Percentiles rank a stretch among this genome's conserved stretches.
These are phyloP conservation scores for Fraxinus cuspidata DNA, from an alignment of 257 asterid genomes.

Conservation along the genomic window DNA sequence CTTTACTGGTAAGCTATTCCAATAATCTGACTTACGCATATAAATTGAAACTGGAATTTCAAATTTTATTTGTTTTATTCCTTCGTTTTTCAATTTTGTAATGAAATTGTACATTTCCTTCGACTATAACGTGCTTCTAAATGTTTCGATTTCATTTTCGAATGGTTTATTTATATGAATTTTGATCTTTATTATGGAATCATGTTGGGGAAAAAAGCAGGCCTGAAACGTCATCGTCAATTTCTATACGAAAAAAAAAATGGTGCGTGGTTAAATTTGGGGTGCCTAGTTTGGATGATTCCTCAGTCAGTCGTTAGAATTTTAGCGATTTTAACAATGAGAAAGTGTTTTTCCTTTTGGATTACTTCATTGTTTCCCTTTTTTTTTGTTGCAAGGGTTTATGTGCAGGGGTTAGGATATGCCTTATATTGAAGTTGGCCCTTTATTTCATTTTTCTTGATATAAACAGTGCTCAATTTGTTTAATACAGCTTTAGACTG, in stretches of 20 bases:
- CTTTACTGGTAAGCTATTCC: not conserved
- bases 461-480: constrained; percentile 3
- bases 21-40: not conserved
- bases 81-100: not conserved
- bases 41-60: not conserved
- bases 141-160: not conserved
- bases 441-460: not conserved
- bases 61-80: not conserved
- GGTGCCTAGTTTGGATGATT: too few species aligned
- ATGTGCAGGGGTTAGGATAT: too few species aligned
- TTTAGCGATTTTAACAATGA: too few species aligned
- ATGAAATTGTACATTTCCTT: not conserved
- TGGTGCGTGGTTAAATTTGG: not conserved
- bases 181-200: not conserved
- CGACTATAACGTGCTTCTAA: not conserved
- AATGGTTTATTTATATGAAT: not conserved
- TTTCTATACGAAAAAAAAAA: not conserved
- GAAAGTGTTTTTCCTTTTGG: too few species aligned
- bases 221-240: not conserved
- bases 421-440: not conserved
- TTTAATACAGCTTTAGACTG: not conserved
- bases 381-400: too few species aligned
- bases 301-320: not conserved
- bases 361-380: too few species aligned
- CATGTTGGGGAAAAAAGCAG: not conserved